Conservation (phyloP, 75 land plant genomes). For the Sequoia sempervirens region DNA sequence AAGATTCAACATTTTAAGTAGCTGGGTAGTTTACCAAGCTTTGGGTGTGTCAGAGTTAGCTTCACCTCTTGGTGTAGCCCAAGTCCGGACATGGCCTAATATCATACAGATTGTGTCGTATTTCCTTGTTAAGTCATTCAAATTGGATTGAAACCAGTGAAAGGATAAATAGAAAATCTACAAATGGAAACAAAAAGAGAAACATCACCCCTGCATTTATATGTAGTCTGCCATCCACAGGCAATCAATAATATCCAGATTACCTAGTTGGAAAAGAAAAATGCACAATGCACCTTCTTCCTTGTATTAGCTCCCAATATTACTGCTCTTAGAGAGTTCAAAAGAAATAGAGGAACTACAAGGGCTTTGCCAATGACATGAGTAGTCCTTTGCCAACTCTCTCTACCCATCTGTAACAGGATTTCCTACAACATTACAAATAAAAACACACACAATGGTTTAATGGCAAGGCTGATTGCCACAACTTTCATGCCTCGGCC, state of each 20-base stretch:
- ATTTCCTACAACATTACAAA: background rate
- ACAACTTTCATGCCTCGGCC: background rate
- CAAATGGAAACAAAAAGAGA: background rate
- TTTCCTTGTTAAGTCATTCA: no score
- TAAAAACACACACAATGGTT: background rate
- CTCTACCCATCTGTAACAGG: background rate
- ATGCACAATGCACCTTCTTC: background rate
- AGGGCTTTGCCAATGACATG: no score
- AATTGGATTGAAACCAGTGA: background rate
- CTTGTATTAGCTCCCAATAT: no score
- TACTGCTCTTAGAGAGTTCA: background rate
- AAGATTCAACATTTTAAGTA: background rate
- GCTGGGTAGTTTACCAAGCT: background rate
- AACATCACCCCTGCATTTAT: background rate
- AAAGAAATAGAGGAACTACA: background rate
- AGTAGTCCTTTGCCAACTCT: no score
- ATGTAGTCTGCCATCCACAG: background rate
- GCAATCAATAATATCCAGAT: background rate
- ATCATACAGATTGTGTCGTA: no score
- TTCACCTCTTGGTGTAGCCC: no score
- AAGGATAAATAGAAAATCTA: background rate
- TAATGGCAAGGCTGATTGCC: background rate
- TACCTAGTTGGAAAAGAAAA: background rate
- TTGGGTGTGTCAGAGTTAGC: background rate
- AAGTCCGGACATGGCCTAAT: no score